Conservation (phyloP, 306 rosid genomes). For the Cicer bijugum region DNA sequence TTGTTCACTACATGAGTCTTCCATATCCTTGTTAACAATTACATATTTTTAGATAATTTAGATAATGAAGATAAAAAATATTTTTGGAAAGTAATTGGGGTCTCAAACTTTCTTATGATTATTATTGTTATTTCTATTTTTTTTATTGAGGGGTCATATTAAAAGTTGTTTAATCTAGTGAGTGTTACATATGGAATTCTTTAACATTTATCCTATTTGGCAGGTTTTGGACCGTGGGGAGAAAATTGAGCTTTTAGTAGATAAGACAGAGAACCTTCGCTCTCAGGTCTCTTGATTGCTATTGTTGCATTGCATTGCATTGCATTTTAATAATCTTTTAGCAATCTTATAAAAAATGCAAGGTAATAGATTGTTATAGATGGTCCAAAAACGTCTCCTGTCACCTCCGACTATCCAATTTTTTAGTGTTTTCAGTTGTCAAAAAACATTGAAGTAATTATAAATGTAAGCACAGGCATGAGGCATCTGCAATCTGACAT, state of each 20-base stretch:
- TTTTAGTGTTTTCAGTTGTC: conserved; percentile 5
- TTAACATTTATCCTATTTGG: conserved; percentile 38
- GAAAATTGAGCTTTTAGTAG: conserved; percentile 89
- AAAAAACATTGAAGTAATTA: conserved; percentile 11
- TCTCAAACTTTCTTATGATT: not conserved
- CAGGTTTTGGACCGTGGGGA: conserved; percentile 98
- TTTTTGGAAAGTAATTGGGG: no score
- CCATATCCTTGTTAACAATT: no score
- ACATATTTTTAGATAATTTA: no score
- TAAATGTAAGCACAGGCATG: not conserved
- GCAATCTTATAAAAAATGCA: conserved; percentile 5
- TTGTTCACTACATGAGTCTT: no score
- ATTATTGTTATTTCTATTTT: not conserved
- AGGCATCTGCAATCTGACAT: conserved; percentile 3
- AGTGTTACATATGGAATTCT: conserved; percentile 11
- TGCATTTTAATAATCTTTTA: not conserved
- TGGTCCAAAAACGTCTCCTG: not conserved
- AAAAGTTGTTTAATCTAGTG: conserved; percentile 9
- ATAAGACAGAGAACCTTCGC: conserved; percentile 89
- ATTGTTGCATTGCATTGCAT: not conserved
- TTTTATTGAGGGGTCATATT: conserved; percentile 4
- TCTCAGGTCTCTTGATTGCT: conserved; percentile 65
- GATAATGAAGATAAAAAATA: no score
- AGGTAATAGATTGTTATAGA: not conserved
- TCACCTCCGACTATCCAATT: not conserved